phyloP scores from a whole-genome alignment of 2,329 filamentous ascomycete genomes.

The Fusarium lateritium region DNA sequence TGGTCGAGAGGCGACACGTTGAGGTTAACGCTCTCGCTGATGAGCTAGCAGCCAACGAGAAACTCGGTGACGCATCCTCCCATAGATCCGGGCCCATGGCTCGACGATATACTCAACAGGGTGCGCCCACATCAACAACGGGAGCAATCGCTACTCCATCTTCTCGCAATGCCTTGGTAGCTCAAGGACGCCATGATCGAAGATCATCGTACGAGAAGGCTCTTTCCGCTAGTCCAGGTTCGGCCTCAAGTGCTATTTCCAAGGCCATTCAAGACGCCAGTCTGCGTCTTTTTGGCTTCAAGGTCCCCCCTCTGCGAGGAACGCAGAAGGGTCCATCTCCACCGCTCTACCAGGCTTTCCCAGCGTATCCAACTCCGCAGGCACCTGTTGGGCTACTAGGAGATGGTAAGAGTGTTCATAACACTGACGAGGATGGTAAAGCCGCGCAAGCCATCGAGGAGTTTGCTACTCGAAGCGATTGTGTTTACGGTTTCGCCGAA shows the following conservation, averaged over 20 bases:
- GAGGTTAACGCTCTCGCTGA: slow-evolving; percentile 98
- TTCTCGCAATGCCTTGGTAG: slow-evolving; percentile 82
- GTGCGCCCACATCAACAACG: slow-evolving; percentile 75
- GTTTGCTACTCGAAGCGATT: slow-evolving; percentile 91
- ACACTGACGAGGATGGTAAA: slow-evolving; percentile 82
- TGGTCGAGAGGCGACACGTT: slow-evolving; percentile 94
- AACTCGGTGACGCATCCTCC: slow-evolving; percentile 66
- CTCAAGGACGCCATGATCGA: slow-evolving; percentile 80
- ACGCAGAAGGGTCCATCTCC: slow-evolving; percentile 76
- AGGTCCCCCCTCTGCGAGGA: slow-evolving; percentile 75
- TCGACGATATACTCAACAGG: slow-evolving; percentile 85
- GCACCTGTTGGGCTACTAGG: slow-evolving; percentile 74
- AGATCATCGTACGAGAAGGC: slow-evolving; percentile 84
- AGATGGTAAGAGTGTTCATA: slow-evolving; percentile 69
- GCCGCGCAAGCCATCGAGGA: slow-evolving; percentile 90
- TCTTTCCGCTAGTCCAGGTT: slow-evolving; percentile 77
- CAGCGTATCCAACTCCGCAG: slow-evolving; percentile 82
- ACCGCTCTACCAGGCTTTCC: slow-evolving; percentile 85
- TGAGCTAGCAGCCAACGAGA: slow-evolving; percentile 88
- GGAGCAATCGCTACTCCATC: slow-evolving; percentile 77
- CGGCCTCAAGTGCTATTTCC: slow-evolving; percentile 90
- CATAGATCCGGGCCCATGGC: slow-evolving; percentile 75
- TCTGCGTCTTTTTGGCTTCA: slow-evolving; percentile 78
- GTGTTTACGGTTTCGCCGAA: slow-evolving; percentile 97
- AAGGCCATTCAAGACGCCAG: slow-evolving; percentile 97